Evolutionary conservation across 495 filamentous ascomycete species (phyloP), one percentile per base, ranked within the genome.

Genomic region (Penicillium coffeae): DNA sequence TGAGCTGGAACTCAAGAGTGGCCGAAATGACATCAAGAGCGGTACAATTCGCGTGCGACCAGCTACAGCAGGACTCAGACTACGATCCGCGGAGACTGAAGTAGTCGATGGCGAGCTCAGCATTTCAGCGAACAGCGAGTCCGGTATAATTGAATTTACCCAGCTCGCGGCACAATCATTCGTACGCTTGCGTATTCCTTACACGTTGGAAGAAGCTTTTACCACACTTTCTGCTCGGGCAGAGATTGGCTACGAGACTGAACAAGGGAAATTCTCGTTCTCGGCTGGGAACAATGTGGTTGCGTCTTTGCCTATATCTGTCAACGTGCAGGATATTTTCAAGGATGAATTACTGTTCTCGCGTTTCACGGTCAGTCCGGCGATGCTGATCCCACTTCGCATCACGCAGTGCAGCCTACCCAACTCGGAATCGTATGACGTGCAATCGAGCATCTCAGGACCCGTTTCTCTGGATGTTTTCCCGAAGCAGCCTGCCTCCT

Each of bases 261-360:
- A 82, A 4, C 69, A 79, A 12, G 90, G 89, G 1, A 71, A 65
- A 22, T 96, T 93, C 54, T 70, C 76, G 43, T 95, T 86, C 58
- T 70, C 67, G 27, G 78, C 81, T 2, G 76, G 78, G 39, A 82
- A 78, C 18, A 76, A 74, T 9, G 76, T 77, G n/a, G 71, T 89
- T 19, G 78, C 82, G 1, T 84, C 88, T 14, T 72, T 97, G 9
- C 88, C 89, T 0, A 78, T 99, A 33, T 90, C 90, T 14, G 92
- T 99, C 50, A 96, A 97, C 53, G 92, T 99, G 33, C 90, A 96
- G 56, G 94, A 99, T 55, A 81, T 89, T 32, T 99, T 99, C 76
- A 94, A 94, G 63, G 78, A 87, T 42, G 69, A 83, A 21, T 73
- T 82, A 1, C 76, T 97, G 0, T 93, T 92, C 56, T 96, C 92